Base-by-base conservation (phyloP, 768 basidiomycete genomes). In the Antrodiella citrinella region DNA sequence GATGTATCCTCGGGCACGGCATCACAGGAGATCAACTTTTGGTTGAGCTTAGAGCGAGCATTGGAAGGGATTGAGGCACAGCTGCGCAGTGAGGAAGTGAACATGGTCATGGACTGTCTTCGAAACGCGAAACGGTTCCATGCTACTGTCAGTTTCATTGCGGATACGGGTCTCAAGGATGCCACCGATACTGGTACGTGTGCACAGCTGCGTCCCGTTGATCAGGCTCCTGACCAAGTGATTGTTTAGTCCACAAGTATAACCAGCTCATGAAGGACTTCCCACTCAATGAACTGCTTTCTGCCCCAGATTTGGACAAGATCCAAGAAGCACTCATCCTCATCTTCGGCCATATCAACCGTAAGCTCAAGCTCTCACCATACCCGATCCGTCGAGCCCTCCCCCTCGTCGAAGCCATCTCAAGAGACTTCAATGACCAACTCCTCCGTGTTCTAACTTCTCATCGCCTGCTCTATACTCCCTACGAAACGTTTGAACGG, bases 211-310 rank as follows among this genome's bases (percentile, higher is more conserved):
- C 42, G 49, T 49, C 3, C 21, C 2, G 4, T 11, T 39, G 1
- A 19, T n/a, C 19, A 21, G 18, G 15, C 4, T 13, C 22, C 43
- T 41, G 24, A 44, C 40, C 12, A 15, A 9, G 21, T 12, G 13
- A 15, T 38, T 26, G 18, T 44, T 4, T 57, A 91, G 95, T 97
- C 10, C 92, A 94, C 74, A 97, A 96, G 66, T 95, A 97, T 73
- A 98, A 99, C 61, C 85, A 90, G 54, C 76, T 98, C 50, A 98
- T 99, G 96, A 96, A 95, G 69, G 96, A 99, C 62, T 98, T 98
- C 59, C 96, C 96, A 0, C 74, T 99, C 23, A 96, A 99, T 64
- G 95, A 97, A 62, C 81, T 98, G 18, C 77, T 99, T 22, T 91
- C 94, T 7, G 92, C 96, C 0, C 96, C 96, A 2, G 96, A 98